Conservation (phyloP, 1,284 basidiomycete species). For the Moesziomyces parantarcticus region DNA sequence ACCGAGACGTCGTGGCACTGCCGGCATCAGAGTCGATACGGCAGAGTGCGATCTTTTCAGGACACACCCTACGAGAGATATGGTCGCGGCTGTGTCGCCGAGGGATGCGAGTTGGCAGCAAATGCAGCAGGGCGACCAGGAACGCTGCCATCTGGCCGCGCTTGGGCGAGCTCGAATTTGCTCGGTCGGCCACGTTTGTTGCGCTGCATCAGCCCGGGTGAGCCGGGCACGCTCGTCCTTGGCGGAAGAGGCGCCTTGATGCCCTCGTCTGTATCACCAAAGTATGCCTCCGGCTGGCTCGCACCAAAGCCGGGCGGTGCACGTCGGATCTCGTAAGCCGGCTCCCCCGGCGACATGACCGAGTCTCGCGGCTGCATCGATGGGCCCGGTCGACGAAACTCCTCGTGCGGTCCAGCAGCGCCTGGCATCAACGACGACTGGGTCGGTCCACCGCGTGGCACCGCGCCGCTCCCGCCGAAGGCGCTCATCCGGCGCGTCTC, state of each 20-base stretch:
- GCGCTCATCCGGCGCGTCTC: slow-evolving; percentile 23
- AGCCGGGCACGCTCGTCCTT: slow-evolving; percentile 6
- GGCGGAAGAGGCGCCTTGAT: slow-evolving; percentile 24
- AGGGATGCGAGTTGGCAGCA: slow-evolving; percentile 13
- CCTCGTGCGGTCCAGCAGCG: slow-evolving; percentile 17
- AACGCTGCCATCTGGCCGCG: slow-evolving; percentile 6
- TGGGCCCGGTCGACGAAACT: slow-evolving; percentile 32
- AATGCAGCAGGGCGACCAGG: slow-evolving; percentile 4
- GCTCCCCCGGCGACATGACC: slow-evolving; percentile 21
- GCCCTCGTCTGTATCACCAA: slow-evolving; percentile 8
- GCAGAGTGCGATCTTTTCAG: background rate
- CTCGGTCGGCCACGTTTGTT: slow-evolving; percentile 45
- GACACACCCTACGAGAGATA: slow-evolving; percentile 18
- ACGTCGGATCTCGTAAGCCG: slow-evolving; percentile 24
- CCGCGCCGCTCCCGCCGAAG: slow-evolving; percentile 5
- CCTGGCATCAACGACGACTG: background rate
- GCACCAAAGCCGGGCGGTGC: slow-evolving; percentile 12
- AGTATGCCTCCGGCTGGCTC: slow-evolving; percentile 18
- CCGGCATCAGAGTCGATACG: background rate
- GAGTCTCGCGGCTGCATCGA: slow-evolving; percentile 18
- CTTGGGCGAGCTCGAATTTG: slow-evolving; percentile 33
- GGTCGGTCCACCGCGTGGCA: background rate
- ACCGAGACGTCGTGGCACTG: background rate
- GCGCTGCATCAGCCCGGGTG: slow-evolving; percentile 25
- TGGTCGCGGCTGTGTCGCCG: slow-evolving; percentile 8